phyloP scores from a whole-genome alignment of 179 eudicot species.

The Silene coronaria region DNA sequence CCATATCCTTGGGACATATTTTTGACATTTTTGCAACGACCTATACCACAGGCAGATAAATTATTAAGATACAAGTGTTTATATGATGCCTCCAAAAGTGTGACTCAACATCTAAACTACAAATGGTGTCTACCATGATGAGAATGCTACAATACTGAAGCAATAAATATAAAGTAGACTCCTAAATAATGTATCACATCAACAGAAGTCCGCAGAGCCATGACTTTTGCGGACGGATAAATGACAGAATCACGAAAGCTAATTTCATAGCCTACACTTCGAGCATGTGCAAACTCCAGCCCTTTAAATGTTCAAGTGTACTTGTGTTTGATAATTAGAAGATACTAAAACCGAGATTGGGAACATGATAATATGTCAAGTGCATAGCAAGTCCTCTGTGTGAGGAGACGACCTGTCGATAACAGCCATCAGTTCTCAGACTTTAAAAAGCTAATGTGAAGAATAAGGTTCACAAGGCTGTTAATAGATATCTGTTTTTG shows the following conservation, averaged over 20 bases:
- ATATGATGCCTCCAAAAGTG: background rate
- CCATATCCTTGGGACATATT: slow-evolving; percentile 77
- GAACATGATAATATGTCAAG: background rate
- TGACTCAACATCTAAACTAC: background rate
- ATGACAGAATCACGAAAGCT: background rate
- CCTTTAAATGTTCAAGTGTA: background rate
- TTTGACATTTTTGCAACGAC: slow-evolving; percentile 68
- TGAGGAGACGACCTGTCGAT: background rate
- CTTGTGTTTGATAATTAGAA: background rate
- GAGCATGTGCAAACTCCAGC: background rate
- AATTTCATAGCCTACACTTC: background rate
- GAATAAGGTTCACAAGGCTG: background rate
- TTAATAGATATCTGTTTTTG: background rate
- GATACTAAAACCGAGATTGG: background rate
- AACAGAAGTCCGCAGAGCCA: background rate
- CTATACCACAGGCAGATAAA: slow-evolving; percentile 30
- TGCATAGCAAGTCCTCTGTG: background rate
- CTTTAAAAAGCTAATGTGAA: background rate
- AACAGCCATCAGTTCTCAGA: background rate
- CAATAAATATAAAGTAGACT: background rate
- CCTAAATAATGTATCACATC: slow-evolving; percentile 1
- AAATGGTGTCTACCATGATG: background rate
- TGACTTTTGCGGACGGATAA: slow-evolving; percentile 1
- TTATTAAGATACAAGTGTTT: background rate
- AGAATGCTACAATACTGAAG: slow-evolving; percentile 5